Base-by-base conservation (phyloP, 2,329 filamentous ascomycete genomes). In the Colletotrichum eremochloae region DNA sequence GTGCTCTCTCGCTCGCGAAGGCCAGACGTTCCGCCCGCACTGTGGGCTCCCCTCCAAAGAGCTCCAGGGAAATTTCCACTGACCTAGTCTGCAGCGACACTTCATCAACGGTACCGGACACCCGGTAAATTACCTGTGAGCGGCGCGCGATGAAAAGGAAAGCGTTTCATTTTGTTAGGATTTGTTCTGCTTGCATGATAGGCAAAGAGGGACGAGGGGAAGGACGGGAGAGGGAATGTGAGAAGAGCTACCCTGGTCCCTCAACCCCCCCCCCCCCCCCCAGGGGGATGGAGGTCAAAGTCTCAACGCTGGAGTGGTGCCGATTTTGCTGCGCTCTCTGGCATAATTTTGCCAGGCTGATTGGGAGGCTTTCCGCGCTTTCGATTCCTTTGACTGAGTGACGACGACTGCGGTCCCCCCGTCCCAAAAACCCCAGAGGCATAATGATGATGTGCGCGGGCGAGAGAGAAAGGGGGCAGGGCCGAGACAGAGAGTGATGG, bases 51-150 rank as follows among this genome's bases (percentile, higher is more conserved):
- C 58, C 38, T 53, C 24, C 24, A 52, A 63, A 24, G 55, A 38
- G 55, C 36, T 53, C 46, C 38, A 40, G 14, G 11, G 50, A 33
- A 33, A 15, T 40, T n/a, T 33, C 46, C 48, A 33, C 24, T 40
- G n/a, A 24, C 46, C 61, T 31, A 33, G 36, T 60, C 55, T 65
- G 70, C 67, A 65, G 40, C 64, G 70, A 72, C 61, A 72, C 61
- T 64, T 72, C 70, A 70, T 65, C 60, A 72, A 70, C 53, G 31
- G 70, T 72, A 48, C 70, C 70, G 50, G 56, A 48, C 50, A 70
- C 24, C 62, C 70, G 70, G 70, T 72, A 72, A 72, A 72, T 72
- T 60, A 48, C 55, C 46, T 58, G 60, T 63, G 67, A 55, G 18
- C 29, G 50, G 29, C 29, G 48, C n/a, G 48, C n/a, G 52, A 56